Percentiles rank a stretch among this genome's conserved stretches.
Conservation (phyloP, 2,329 filamentous ascomycete genomes). For the Paecilomyces formosus region DNA sequence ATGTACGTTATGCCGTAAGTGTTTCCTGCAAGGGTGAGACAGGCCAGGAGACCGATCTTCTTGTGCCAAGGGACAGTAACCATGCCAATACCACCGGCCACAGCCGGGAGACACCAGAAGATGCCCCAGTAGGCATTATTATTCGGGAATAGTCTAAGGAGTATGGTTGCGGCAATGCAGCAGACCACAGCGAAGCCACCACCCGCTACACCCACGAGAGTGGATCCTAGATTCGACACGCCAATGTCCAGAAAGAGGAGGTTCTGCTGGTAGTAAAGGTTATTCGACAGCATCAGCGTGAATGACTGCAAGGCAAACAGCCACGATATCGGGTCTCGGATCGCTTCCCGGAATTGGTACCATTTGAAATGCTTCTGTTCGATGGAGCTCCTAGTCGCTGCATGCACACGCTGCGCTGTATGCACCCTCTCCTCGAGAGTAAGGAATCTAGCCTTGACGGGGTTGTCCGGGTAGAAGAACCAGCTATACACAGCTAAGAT, state of each 20-base stretch:
- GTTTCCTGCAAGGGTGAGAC: conserved; percentile 21
- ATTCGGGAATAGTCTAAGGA: conserved; percentile 21
- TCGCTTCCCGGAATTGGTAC: conserved; percentile 8
- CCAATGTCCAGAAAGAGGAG: conserved; percentile 29
- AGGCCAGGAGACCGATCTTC: conserved; percentile 22
- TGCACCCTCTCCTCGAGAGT: conserved; percentile 9
- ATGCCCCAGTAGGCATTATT: conserved; percentile 22
- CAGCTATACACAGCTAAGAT: conserved; percentile 16
- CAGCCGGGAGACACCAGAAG: conserved; percentile 25
- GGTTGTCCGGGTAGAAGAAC: conserved; percentile 12
- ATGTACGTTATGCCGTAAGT: conserved; percentile 30
- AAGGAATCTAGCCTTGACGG: conserved; percentile 8
- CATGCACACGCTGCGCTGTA: conserved; percentile 9
- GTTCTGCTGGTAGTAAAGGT: conserved; percentile 35
- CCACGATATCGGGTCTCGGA: conserved; percentile 19
- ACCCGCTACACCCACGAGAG: conserved; percentile 31
- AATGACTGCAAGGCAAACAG: conserved; percentile 19
- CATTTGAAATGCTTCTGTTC: conserved; percentile 14
- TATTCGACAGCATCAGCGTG: conserved; percentile 25
- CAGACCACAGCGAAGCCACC: conserved; percentile 26
- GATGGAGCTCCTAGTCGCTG: conserved; percentile 10
- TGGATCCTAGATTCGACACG: conserved; percentile 30
- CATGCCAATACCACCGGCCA: conserved; percentile 21
- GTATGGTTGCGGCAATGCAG: conserved; percentile 25
- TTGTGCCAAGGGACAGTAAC: conserved; percentile 20